phyloP scores from a whole-genome alignment of 176 grass and related monocot genomes.

The Phragmites australis region DNA sequence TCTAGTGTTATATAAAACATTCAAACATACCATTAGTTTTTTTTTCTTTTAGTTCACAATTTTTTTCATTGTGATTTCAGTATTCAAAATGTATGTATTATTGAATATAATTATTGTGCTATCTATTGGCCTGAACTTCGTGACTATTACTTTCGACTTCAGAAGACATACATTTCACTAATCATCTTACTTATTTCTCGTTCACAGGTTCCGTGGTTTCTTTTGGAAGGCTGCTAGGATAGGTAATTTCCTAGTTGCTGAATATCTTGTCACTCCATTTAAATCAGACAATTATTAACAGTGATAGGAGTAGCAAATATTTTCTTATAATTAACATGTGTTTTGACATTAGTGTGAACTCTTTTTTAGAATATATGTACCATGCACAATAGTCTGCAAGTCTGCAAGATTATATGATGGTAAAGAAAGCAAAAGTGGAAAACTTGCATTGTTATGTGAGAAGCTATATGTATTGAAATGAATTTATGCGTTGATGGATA shows the following conservation, averaged over 20 bases:
- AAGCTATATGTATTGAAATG: not conserved
- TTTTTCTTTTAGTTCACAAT: not conserved
- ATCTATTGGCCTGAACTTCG: not conserved
- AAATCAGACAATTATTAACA: not conserved
- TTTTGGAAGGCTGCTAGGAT: constrained; percentile 81
- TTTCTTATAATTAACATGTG: not conserved
- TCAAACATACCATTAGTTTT: not conserved
- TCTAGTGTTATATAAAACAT: not conserved
- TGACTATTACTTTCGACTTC: not conserved
- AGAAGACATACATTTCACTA: constrained; percentile 10
- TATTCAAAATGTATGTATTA: not conserved
- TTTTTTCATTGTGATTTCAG: not conserved
- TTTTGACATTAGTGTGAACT: not conserved
- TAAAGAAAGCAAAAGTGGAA: not conserved
- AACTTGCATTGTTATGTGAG: not conserved
- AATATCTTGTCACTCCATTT: not conserved
- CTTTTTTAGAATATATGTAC: not conserved
- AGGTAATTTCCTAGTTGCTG: constrained; percentile 33
- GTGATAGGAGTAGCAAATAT: not conserved
- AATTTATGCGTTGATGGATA: not conserved
- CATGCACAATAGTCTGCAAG: not conserved
- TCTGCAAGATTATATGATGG: too few species aligned
- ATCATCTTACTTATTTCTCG: constrained; percentile 7
- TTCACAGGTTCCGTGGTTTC: constrained; percentile 65
- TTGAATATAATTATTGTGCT: not conserved